Conservation (phyloP, 768 basidiomycete species). For the Xerocomellus amylosporus region DNA sequence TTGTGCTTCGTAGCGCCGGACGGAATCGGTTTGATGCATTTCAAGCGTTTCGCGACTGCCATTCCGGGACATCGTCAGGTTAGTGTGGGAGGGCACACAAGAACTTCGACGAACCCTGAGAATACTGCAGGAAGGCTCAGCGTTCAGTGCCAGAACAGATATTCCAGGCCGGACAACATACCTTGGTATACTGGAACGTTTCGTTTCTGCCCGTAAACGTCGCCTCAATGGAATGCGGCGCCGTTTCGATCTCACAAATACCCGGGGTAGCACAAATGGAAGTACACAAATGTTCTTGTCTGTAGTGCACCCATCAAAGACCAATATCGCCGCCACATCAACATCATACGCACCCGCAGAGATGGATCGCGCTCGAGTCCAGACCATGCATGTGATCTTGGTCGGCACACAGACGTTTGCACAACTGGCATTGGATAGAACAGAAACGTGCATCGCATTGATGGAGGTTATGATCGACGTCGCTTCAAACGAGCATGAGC, state of each 20-base stretch:
- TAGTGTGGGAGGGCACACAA: not conserved
- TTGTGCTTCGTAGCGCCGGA: constrained; percentile 41
- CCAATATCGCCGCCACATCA: not conserved
- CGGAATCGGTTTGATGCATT: constrained; percentile 47
- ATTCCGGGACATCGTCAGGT: not conserved
- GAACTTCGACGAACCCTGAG: constrained; percentile 41
- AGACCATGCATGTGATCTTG: constrained; percentile 54
- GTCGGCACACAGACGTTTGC: constrained; percentile 49
- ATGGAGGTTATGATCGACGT: constrained; percentile 45
- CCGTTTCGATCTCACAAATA: constrained; percentile 57
- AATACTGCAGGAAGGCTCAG: constrained; percentile 45
- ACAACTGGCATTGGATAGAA: constrained; percentile 53
- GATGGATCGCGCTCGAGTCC: constrained; percentile 39
- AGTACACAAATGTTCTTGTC: constrained; percentile 51
- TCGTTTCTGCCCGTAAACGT: constrained; percentile 60
- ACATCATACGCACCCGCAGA: constrained; percentile 50
- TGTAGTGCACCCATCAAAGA: constrained; percentile 19
- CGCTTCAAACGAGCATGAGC: constrained; percentile 31
- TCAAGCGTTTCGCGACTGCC: constrained; percentile 48
- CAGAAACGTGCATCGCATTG: constrained; percentile 52
- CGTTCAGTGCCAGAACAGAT: not conserved
- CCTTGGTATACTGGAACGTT: constrained; percentile 66
- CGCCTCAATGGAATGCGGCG: constrained; percentile 57
- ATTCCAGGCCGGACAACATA: constrained; percentile 14
- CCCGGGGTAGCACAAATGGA: constrained; percentile 44